A percentile compares a stretch with the other conserved stretches of the same genome.
Conservation (phyloP, 805 yeast species). For the Myxozyma monticola region DNA sequence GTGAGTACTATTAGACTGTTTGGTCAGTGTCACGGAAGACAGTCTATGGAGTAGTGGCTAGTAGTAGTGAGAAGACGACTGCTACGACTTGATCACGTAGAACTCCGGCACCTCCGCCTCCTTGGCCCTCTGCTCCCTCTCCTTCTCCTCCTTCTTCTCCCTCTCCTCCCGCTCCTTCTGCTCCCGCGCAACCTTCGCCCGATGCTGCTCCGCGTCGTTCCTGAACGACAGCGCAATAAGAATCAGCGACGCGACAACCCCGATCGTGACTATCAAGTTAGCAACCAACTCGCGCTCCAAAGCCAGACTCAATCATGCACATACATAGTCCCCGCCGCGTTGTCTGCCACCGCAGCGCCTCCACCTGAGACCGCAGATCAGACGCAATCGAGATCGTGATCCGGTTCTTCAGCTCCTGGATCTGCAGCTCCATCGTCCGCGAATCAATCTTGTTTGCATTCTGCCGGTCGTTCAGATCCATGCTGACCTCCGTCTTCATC, state of each 20-base stretch:
- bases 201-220: constrained; percentile 2
- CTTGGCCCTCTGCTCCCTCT: too few species aligned
- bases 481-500: constrained; percentile 73
- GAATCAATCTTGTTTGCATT: constrained; percentile 78
- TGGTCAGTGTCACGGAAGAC: too few species aligned
- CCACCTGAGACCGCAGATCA: constrained; percentile 82
- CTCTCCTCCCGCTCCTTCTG: constrained; percentile 3
- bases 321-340: constrained; percentile 74
- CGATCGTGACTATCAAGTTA: constrained; percentile 18
- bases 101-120: constrained; percentile 2
- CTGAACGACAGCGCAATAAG: constrained; percentile 19
- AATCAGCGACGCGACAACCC: constrained; percentile 23
- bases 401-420: constrained; percentile 81
- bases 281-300: not conserved
- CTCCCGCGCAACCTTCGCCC: too few species aligned
- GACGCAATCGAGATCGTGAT: constrained; percentile 79
- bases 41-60: too few species aligned
- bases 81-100: constrained; percentile 2
- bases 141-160: constrained; percentile 5
- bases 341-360: constrained; percentile 87
- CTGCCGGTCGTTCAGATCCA: constrained; percentile 81
- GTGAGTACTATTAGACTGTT: not conserved
- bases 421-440: constrained; percentile 62
- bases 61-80: not conserved
- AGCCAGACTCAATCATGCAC: not conserved